Base-by-base conservation (phyloP, 2,329 filamentous ascomycete genomes). In the Botrytis paeoniae region DNA sequence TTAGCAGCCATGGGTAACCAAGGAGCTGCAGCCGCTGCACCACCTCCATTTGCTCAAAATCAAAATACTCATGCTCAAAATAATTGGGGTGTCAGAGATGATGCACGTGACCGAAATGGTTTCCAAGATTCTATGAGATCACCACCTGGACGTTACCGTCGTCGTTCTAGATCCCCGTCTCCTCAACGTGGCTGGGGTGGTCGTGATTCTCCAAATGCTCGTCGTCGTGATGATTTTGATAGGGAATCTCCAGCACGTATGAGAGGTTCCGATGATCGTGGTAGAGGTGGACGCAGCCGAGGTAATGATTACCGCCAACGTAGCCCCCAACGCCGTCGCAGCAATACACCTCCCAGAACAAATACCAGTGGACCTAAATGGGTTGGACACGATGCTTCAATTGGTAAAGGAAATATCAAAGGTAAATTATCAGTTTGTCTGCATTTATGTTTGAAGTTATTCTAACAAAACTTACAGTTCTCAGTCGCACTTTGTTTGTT, bases 401-500 rank as follows among this genome's bases (percentile, higher is more conserved):
- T 99, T 74, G 91, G 92, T 4, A 85, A 88, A 75, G 92, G 93
- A 74, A 88, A 89, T 78, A 98, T 99, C 83, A 96, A 95, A 84
- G 87, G 87, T 89, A 84, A 51, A 3, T 35, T 76, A 69, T 64
- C 68, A 48, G 62, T 73, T 74, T 59, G 45, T 72, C 69, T 48
- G 20, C 59, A 68, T 73, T 59, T 25, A 18, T 71, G 60, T 41
- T 45, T n/a, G 25, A 43, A 48, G 9, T 57, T n/a, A 72, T 73
- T 73, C 79, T 78, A 77, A 80, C 75, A 66, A 60, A 62, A 48
- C 32, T 43, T 74, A 73, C 78, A 86, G 96, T 99, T 41, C 86
- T 97, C 74, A 98, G 95, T 83, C 91, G 96, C 79, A 99, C 96
- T 22, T 88, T 99, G 20, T 99, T 99, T 81, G 95, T 99, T 79